A percentile compares a stretch with the other conserved stretches of the same genome.
These are phyloP conservation scores for Pseudocohnilembus persalinus DNA, from an alignment of 169 alveolate species.

Conservation along the genomic window DNA sequence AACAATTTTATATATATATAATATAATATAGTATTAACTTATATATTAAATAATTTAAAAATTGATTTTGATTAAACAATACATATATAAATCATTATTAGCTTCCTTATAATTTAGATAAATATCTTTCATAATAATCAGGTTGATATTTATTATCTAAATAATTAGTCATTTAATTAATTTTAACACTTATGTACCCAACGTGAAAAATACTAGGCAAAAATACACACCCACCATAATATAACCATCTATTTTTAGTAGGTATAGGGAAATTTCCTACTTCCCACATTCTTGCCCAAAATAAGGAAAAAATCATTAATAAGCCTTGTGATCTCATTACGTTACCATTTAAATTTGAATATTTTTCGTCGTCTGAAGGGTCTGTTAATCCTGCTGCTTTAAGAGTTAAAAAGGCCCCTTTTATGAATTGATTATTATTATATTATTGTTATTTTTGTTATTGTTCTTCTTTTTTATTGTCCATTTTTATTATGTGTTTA, in stretches of 20 bases:
- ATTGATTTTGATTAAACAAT: too few species aligned
- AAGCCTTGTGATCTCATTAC: conserved; percentile 7
- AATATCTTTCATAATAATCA: conserved; percentile 4
- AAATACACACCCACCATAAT: conserved; percentile 5
- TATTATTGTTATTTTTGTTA: too few species aligned
- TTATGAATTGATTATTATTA: too few species aligned
- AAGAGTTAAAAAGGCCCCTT: conserved; percentile 6
- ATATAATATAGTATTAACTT: too few species aligned
- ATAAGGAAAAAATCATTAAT: conserved; percentile 13
- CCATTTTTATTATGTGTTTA: too few species aligned
- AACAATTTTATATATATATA: too few species aligned
- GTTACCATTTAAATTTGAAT: neutral
- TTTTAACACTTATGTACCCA: neutral
- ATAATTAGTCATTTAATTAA: neutral
- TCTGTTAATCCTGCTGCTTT: conserved; percentile 1
- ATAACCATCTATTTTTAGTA: conserved; percentile 4
- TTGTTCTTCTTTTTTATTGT: too few species aligned
- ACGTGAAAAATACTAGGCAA: conserved; percentile 10
- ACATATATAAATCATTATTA: too few species aligned
- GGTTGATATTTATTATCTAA: conserved; percentile 14
- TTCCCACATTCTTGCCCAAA: conserved; percentile 20
- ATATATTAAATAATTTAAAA: too few species aligned
- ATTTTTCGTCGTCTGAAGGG: conserved; percentile 7
- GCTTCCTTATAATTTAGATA: too few species aligned
- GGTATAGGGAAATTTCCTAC: conserved; percentile 14